Evolutionary conservation across 352 stramenopile genomes (phyloP).

Genomic region (Pythium inflatum): DNA sequence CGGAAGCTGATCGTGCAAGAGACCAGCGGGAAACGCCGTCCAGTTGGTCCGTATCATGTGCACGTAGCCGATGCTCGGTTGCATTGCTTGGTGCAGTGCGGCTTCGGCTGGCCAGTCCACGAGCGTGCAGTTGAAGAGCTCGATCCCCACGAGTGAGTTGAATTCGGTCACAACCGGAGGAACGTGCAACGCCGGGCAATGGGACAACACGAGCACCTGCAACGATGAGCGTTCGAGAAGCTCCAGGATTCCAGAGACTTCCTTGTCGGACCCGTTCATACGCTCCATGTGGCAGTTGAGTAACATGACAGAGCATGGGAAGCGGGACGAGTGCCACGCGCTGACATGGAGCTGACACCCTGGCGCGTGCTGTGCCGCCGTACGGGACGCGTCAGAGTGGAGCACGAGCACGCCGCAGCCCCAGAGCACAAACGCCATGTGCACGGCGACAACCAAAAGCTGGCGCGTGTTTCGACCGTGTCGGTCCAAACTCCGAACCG

Average conservation of each 20-base stretch:
- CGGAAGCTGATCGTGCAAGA: conserved; percentile 9
- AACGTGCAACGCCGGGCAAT: conserved; percentile 25
- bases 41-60: not conserved
- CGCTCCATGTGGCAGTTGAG: conserved; percentile 22
- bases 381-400: conserved; percentile 1
- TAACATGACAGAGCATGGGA: conserved; percentile 27
- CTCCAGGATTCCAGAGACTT: not conserved
- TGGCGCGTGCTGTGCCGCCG: not conserved
- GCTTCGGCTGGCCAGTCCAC: conserved; percentile 15
- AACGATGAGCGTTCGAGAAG: conserved; percentile 17
- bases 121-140: conserved; percentile 26
- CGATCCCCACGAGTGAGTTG: conserved; percentile 7
- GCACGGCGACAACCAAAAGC: not conserved
- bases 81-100: not conserved
- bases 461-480: not conserved
- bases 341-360: conserved; percentile 21
- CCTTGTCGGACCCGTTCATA: not conserved
- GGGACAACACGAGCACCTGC: conserved; percentile 21
- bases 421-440: conserved; percentile 3
- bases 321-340: conserved; percentile 9
- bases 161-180: conserved; percentile 18
- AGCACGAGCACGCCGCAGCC: conserved; percentile 1
- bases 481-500: too few relatives aligned
- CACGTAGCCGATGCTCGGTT: not conserved
- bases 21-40: not conserved